Conservation (phyloP, 352 stramenopile genomes). For the Globisporangium cylindrosporum region DNA sequence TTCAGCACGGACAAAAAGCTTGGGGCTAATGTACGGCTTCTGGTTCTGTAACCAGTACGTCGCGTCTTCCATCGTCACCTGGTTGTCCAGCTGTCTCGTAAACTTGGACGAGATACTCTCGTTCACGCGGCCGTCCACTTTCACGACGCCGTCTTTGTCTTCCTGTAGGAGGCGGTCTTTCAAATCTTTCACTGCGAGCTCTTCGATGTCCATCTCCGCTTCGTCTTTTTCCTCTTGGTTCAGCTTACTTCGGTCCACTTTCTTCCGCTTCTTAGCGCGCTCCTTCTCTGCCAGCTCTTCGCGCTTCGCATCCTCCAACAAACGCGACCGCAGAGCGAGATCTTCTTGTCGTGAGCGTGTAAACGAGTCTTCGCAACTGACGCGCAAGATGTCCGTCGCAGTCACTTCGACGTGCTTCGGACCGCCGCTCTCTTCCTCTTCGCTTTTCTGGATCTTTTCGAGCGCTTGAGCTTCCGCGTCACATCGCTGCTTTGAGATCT, state of each 20-base stretch:
- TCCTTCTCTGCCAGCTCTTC: slow-evolving; percentile 78
- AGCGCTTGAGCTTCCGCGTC: slow-evolving; percentile 50
- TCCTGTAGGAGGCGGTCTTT: slow-evolving; percentile 78
- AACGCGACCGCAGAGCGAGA: slow-evolving; percentile 42
- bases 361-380: slow-evolving; percentile 85
- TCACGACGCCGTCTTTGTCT: slow-evolving; percentile 66
- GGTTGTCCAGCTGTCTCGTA: slow-evolving; percentile 50
- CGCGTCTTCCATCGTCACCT: slow-evolving; percentile 83
- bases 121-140: slow-evolving; percentile 79
- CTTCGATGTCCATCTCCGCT: slow-evolving; percentile 83
- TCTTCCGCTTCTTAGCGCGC: slow-evolving; percentile 84
- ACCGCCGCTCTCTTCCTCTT: slow-evolving; percentile 19
- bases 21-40: slow-evolving; percentile 78
- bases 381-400: slow-evolving; percentile 75
- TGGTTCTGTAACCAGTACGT: slow-evolving; percentile 81
- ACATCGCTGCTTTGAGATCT: slow-evolving; percentile 70
- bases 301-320: slow-evolving; percentile 78
- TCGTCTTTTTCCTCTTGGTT: slow-evolving; percentile 82
- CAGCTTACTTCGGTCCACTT: slow-evolving; percentile 76
- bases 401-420: slow-evolving; percentile 47
- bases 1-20: slow-evolving; percentile 82
- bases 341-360: slow-evolving; percentile 62
- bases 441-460: slow-evolving; percentile 45
- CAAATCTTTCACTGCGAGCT: slow-evolving; percentile 78
- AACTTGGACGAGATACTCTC: slow-evolving; percentile 67